These are phyloP conservation scores for Neurospora sp. DNA, from an alignment of 495 filamentous ascomycete genomes.

Conservation along the genomic window DNA sequence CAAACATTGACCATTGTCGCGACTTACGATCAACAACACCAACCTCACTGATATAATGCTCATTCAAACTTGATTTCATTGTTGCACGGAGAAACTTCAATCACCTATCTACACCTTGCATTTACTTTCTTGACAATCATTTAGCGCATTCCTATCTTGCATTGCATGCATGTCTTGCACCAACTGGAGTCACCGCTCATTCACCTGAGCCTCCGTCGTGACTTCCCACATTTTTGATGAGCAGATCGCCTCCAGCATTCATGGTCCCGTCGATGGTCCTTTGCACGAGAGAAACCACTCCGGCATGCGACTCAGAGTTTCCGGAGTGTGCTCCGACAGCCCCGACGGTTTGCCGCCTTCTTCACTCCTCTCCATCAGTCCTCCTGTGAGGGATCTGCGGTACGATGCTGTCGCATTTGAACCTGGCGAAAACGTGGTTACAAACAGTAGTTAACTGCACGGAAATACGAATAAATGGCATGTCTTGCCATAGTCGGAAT, in stretches of 20 bases:
- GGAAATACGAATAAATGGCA: not conserved
- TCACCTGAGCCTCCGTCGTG: not conserved
- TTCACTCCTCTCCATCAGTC: not conserved
- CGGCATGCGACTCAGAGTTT: not conserved
- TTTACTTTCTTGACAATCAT: no score
- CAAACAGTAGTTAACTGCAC: not conserved
- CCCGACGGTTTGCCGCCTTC: not conserved
- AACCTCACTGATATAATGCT: no score
- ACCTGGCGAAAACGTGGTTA: not conserved
- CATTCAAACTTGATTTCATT: no score
- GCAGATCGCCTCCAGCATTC: not conserved
- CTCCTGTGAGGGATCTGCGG: not conserved
- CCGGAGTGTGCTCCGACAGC: not conserved
- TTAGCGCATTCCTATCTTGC: not conserved
- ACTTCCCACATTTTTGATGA: not conserved
- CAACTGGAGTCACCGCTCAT: not conserved
- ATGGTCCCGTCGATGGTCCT: not conserved
- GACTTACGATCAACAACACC: no score
- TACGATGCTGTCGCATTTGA: no score
- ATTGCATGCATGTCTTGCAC: not conserved
- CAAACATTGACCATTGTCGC: no score
- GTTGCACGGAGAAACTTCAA: no score
- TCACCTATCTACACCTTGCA: no score
- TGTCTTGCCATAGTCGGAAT: not conserved
- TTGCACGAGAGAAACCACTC: no score